Base-by-base conservation (phyloP, 495 filamentous ascomycete genomes). In the Aspergillus coremiiformis region DNA sequence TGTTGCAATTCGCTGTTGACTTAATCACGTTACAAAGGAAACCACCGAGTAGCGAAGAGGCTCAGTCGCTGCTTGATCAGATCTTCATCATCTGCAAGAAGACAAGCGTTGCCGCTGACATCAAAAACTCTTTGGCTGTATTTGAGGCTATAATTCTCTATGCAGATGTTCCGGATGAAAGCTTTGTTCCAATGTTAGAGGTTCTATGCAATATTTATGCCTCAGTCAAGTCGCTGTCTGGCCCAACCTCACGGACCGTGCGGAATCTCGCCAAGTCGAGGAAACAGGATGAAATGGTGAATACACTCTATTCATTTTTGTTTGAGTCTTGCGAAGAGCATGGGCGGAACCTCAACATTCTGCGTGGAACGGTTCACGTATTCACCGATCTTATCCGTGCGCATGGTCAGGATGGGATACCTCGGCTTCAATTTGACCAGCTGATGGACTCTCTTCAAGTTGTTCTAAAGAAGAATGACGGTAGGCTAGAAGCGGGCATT, bases 21-120 rank as follows among this genome's bases (percentile, higher is more conserved):
- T 71, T 93, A 52, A 84, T 93, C 67, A 90, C 85, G 57, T 85
- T 92, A 68, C 92, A 90, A 66, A 85, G 84, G 64, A 87, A 84
- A 52, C 78, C 84, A 24, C 85, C 89, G 33, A 76, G 78, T 32
- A 81, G 86, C 44, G 74, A 76, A 23, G 84, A 88, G 47, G 75
- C 90, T 37, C 78, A 78, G 48, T 61, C 67, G 8, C 65, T 98
- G 44, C 78, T 98, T 27, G 74, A 78, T 21, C 77, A 79, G 14
- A 70, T 89, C 10, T 78, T 93, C 41, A 74, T 72, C 9, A 85
- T 94, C 11, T 93, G 87, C 74, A 81, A 75, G 55, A 84, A 80
- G 49, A 94, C 92, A 1, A 86, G 80, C 30, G 73, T 83, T 35
- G 78, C 83, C 19, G 74, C 75, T 19, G 91, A 95, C 57, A 80